Base-by-base conservation (phyloP, 139 green algal genomes). In the Penium margaritaceum region DNA sequence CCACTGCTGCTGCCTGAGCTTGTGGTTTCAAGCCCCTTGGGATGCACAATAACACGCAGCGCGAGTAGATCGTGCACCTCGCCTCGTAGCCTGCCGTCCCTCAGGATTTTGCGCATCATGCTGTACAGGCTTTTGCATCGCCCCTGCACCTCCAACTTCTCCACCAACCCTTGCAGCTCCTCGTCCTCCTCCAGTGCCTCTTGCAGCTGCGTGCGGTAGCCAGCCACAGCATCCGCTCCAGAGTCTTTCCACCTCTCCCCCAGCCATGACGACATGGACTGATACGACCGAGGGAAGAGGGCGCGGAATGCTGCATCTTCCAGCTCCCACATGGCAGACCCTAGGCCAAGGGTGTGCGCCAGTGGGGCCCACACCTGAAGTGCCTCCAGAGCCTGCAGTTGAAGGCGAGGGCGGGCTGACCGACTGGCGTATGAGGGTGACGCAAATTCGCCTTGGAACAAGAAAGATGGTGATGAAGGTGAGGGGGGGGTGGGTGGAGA, bases 31-130 rank as follows among this genome's bases (percentile, higher is more conserved):
- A n/a, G n/a, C n/a, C n/a, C n/a, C n/a, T n/a, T n/a, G 51, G 76
- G 87, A 35, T 78, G 58, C 38, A 98, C 83, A 1, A 98, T 77
- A 14, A 89, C 85, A 1, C 93, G 87, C 63, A 98, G 81, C 36
- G 91, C 93, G 47, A 98, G 82, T 46, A 96, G 67, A 74, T 98
- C 93, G 69, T 89, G 89, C 64, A 98, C 79, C 72, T 96, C 79
- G 3, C 86, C 76, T 1, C 77, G 64, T 29, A 41, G 35, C 2
- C 90, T 77, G 0, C 90, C 89, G 19, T 91, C 90, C 0, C 77
- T 60, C 19, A 98, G 82, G 66, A 97, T 75, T 86, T 98, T 98
- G 76, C 89, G 89, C 87, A 98, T 95, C 9, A 91, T 90, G 81
- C 80, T 90, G 83, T 90, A 95, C 38, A 94, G 80, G 63, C 79